Evolutionary conservation across 495 filamentous ascomycete species (phyloP), one percentile per base, ranked within the genome.

Genomic region (Entonaema liquescens): DNA sequence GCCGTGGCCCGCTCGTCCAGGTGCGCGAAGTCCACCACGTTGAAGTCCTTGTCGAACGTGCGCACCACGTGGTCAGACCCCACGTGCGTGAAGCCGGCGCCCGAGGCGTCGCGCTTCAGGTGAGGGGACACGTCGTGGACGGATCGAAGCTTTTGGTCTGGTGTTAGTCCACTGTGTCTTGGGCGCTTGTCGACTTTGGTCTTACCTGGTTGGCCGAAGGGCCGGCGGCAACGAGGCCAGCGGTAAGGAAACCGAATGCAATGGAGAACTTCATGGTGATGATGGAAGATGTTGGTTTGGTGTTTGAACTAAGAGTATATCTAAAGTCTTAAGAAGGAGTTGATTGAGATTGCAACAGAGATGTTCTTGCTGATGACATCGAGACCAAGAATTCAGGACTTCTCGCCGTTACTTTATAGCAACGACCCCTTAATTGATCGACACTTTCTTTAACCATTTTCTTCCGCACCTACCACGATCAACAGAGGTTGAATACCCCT

Each of bases 51-150:
- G 54, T 72, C 64, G 36, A 72, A 72, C 13, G 64, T 55, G 3
- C 70, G 64, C 5, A 68, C 64, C 19, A 72, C 65, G 40, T 72
- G 68, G 64, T 72, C 70, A 13, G 70, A 72, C 0, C 70, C 70
- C 12, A 72, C 59, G 44, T 72, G 70, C 12, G 58, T 56, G 59
- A 72, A 72, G 40, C 70, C 70, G n/a, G 36, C 54, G 3, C 68
- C 68, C 9, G 70, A 64, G 2, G 12, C 7, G 35, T 68, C 70
- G 4, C 64, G 64, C 55, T 68, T 68, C 12, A 72, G 47, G 21
- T 17, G n/a, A 4, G 64, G 31, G 47, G 68, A 59, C 7, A 68
- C 59, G 5, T 72, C 70, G 23, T 15, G 3, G 12, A 72, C 47
- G 11, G 70, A 68, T 55, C 70, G 58, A 11, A 28, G 38, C 64